Conservation (phyloP, 306 rosid species). For the Prinsepia uniflora region DNA sequence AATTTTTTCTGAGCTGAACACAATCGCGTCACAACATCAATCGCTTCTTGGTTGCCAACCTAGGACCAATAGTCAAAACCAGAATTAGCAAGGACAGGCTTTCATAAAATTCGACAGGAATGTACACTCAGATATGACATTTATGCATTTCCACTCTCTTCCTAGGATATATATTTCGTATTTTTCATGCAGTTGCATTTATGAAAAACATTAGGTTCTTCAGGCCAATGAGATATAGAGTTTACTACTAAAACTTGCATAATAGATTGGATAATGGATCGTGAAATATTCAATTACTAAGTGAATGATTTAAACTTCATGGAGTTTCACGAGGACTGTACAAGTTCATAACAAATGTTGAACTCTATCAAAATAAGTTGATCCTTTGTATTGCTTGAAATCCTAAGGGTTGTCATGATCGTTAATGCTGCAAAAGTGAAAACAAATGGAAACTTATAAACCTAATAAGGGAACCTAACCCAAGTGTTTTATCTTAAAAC, state of each 20-base stretch:
- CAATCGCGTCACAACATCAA: slow-evolving; percentile 37
- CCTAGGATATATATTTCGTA: no score
- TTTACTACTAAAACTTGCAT: neutral
- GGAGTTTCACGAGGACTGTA: neutral
- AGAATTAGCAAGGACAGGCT: slow-evolving; percentile 2
- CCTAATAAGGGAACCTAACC: neutral
- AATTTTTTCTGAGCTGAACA: slow-evolving; percentile 29
- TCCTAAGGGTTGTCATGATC: neutral
- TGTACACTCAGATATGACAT: neutral
- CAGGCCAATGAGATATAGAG: neutral
- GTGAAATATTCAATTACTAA: no score
- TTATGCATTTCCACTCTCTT: neutral
- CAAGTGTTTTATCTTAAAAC: neutral
- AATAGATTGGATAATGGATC: neutral
- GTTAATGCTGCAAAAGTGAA: neutral
- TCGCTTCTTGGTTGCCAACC: slow-evolving; percentile 60
- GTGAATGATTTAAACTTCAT: no score
- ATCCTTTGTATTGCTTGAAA: no score
- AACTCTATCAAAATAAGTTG: no score
- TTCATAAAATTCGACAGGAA: neutral
- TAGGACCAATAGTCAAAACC: slow-evolving; percentile 15
- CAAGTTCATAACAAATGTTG: neutral
- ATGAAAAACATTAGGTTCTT: no score
- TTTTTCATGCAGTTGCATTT: no score
- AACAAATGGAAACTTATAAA: neutral